Conservation (phyloP, 192 early-diverging fungal species). For the Backusella sp. region DNA sequence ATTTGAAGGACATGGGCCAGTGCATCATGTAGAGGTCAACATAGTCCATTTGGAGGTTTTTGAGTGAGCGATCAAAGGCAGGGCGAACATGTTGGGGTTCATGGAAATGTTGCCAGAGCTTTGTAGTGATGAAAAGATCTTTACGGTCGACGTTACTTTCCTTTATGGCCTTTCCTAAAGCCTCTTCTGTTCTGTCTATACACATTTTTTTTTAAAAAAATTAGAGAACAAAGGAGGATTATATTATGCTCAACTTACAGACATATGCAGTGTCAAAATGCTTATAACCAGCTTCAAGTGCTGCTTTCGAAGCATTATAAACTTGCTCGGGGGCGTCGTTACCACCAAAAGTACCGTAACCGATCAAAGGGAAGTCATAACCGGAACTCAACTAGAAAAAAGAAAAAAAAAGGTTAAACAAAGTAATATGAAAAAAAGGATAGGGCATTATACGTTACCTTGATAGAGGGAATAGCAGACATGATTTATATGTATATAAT, state of each 20-base stretch:
- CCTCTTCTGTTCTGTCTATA: constrained; percentile 15
- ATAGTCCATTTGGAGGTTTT: constrained; percentile 59
- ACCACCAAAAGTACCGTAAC: constrained; percentile 31
- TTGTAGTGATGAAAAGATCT: constrained; percentile 76
- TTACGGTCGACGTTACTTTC: constrained; percentile 56
- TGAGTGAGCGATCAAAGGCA: constrained; percentile 50
- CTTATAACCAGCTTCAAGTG: constrained; percentile 22
- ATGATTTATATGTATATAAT: not conserved
- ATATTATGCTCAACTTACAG: not conserved
- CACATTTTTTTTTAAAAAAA: too few species aligned
- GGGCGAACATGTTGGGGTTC: constrained; percentile 43
- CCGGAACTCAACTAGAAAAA: constrained; percentile 22
- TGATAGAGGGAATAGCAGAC: not conserved
- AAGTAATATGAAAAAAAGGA: not conserved
- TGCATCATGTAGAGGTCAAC: constrained; percentile 75
- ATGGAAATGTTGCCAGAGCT: constrained; percentile 61
- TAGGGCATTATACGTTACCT: not conserved
- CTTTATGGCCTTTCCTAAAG: constrained; percentile 60
- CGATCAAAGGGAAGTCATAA: constrained; percentile 30
- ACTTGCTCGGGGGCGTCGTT: constrained; percentile 26
- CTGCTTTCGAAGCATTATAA: constrained; percentile 24
- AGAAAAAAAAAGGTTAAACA: not conserved
- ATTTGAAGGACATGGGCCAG: constrained; percentile 62
- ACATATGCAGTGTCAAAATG: constrained; percentile 33
- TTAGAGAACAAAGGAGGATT: not conserved